Base-by-base conservation (phyloP, 164 flowering plant genomes). In the Magnolia changhungtana region DNA sequence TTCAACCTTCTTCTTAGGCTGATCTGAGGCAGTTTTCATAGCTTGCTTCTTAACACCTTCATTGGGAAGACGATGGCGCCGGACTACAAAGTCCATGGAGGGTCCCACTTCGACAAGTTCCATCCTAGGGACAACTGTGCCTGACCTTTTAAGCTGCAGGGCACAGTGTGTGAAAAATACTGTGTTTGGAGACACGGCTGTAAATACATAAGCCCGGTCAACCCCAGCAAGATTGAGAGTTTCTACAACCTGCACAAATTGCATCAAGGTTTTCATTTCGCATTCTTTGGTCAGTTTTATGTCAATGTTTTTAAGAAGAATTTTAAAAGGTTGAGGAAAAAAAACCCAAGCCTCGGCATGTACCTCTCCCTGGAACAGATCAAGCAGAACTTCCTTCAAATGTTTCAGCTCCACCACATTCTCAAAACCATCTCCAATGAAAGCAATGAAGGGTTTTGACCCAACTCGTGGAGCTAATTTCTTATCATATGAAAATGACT, bases 41-140 rank as follows among this genome's bases (percentile, higher is more conserved):
- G 98, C 95, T 82, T 89, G 91, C 82, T 91, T 96, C 80, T 79
- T 83, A 68, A 94, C 63, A 72, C 86, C 69, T 1, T 90, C 96
- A 80, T 88, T 89, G 71, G 99, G 97, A 71, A 84, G 92, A 68
- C 98, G 92, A 84, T 96, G 94, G 63, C 99, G 83, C n/a, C 99
- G 86, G 27, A 92, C 84, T 14, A 92, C 91, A 74, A 96, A 84
- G 77, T 96, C 98, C 97, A 96, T 92, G 65, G 98, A 93, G 3
- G 99, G 99, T 21, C 99, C 99, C 64, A 96, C 91, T 82, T 96
- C 97, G 18, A 90, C 93, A 29, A 96, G 85, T 80, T 96, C 98
- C 84, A 91, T 90, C 79, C 89, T 87, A 14, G 98, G 99, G 8
- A 96, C 90, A 58, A 87, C 68, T 21, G 97, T 85, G 71, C 98